Conservation (phyloP, 805 yeast genomes). For the Ogataea saltuana region DNA sequence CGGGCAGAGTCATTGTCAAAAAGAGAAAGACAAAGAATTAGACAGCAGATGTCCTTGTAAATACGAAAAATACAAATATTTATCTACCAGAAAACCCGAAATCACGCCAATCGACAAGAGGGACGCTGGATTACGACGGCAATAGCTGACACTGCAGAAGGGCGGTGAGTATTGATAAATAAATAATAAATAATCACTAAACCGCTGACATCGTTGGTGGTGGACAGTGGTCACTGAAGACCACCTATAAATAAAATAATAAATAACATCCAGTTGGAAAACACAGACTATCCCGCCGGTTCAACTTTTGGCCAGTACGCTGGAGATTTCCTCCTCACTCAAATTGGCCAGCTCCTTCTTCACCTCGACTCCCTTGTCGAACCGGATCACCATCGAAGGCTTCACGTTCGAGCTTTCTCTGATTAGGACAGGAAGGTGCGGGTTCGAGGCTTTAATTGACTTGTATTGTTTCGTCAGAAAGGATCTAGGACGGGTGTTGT, state of each 20-base stretch:
- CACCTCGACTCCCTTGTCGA: constrained; percentile 55
- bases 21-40: constrained; percentile 20
- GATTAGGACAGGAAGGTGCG: constrained; percentile 69
- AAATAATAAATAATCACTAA: too few species aligned
- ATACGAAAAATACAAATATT: too few species aligned
- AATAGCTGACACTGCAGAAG: too few species aligned
- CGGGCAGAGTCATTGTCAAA: constrained; percentile 32
- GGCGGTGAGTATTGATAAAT: too few species aligned
- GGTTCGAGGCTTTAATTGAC: constrained; percentile 60
- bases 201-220: too few species aligned
- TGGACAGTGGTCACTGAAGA: too few species aligned
- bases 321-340: constrained; percentile 45
- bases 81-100: too few species aligned
- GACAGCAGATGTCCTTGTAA: too few species aligned
- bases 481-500: constrained; percentile 44
- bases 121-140: too few species aligned
- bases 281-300: background rate
- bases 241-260: too few species aligned
- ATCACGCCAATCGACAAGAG: too few species aligned
- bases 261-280: too few species aligned
- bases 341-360: constrained; percentile 50
- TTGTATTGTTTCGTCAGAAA: constrained; percentile 67
- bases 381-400: constrained; percentile 75
- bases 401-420: constrained; percentile 75
- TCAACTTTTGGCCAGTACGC: constrained; percentile 28